Percentiles rank a stretch among this genome's conserved stretches.
Evolutionary conservation across 2,329 filamentous ascomycete species (phyloP).

Genomic region (Elsinoe perseae): DNA sequence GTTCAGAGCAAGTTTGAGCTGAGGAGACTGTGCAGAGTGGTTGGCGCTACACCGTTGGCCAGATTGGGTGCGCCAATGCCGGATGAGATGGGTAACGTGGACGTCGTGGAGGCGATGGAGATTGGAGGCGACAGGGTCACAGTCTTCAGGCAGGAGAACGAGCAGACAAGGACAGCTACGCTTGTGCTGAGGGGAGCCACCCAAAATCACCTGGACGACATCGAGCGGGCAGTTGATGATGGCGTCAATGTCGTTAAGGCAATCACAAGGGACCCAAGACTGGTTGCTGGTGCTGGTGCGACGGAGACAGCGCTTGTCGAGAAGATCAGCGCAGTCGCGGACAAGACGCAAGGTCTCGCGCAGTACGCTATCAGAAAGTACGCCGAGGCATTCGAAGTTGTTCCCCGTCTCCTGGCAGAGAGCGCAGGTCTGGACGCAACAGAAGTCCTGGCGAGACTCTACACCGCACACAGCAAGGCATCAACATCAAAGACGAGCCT

Average conservation of each 20-base stretch:
- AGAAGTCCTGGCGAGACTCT: constrained; percentile 86
- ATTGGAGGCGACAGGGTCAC: constrained; percentile 97
- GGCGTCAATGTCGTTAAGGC: constrained; percentile 98
- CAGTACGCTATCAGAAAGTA: constrained; percentile 98
- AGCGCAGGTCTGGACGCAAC: constrained; percentile 93
- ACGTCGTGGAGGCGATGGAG: constrained; percentile 93
- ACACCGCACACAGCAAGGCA: constrained; percentile 63
- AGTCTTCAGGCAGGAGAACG: constrained; percentile 93
- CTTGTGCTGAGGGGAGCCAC: constrained; percentile 91
- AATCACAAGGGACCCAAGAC: constrained; percentile 82
- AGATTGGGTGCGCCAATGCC: constrained; percentile 96
- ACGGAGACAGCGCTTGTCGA: constrained; percentile 91
- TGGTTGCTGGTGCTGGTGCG: constrained; percentile 90
- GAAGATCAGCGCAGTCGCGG: constrained; percentile 80
- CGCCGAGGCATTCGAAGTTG: constrained; percentile 94
- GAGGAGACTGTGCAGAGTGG: constrained; percentile 86
- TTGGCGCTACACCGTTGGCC: constrained; percentile 92
- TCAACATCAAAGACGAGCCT: constrained; percentile 16
- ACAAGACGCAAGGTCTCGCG: constrained; percentile 84
- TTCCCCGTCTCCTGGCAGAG: constrained; percentile 88
- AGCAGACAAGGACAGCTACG: constrained; percentile 85
- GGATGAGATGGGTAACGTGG: constrained; percentile 95
- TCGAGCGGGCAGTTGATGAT: constrained; percentile 94
- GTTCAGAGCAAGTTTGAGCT: constrained; percentile 98
- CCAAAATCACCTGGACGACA: constrained; percentile 94